phyloP scores from a whole-genome alignment of 768 basidiomycete species.

The Amanita pallidorosea region DNA sequence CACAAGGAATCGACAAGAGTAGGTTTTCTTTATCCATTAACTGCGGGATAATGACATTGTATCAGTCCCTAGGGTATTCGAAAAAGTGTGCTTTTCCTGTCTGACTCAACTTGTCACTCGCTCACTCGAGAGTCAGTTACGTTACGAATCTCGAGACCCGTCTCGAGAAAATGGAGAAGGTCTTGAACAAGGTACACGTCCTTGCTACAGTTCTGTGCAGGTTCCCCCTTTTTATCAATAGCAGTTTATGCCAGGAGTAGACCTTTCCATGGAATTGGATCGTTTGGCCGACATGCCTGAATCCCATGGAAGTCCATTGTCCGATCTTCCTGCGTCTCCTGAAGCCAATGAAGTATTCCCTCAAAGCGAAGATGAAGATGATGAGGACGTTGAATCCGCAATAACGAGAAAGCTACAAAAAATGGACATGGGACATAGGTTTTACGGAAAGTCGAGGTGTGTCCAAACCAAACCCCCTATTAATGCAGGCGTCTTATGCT shows the following conservation, averaged over 20 bases:
- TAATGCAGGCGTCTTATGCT: neutral
- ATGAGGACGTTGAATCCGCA: slow-evolving; percentile 10
- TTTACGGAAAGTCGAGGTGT: slow-evolving; percentile 40
- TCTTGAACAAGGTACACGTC: slow-evolving; percentile 39
- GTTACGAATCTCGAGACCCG: slow-evolving; percentile 53
- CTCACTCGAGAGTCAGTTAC: slow-evolving; percentile 28
- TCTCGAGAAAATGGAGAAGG: slow-evolving; percentile 53
- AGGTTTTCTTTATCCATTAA: slow-evolving; percentile 10
- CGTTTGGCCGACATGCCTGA: slow-evolving; percentile 10
- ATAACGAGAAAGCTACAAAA: slow-evolving; percentile 22
- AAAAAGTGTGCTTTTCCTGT: slow-evolving; percentile 32
- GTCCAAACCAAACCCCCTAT: neutral
- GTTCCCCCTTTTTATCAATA: slow-evolving; percentile 4
- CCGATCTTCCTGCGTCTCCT: slow-evolving; percentile 2
- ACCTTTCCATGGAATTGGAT: slow-evolving; percentile 48
- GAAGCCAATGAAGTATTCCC: slow-evolving; percentile 19
- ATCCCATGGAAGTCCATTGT: slow-evolving; percentile 20
- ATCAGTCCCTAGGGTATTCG: slow-evolving; percentile 46
- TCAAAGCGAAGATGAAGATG: slow-evolving; percentile 23
- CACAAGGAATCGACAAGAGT: slow-evolving; percentile 65
- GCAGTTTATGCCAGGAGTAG: slow-evolving; percentile 45
- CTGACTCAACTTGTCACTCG: slow-evolving; percentile 21
- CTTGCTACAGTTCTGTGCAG: neutral
- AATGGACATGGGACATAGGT: slow-evolving; percentile 28
- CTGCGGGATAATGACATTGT: neutral